Base-by-base conservation (phyloP, 805 yeast species). In the Zygotorulaspora florentina region DNA sequence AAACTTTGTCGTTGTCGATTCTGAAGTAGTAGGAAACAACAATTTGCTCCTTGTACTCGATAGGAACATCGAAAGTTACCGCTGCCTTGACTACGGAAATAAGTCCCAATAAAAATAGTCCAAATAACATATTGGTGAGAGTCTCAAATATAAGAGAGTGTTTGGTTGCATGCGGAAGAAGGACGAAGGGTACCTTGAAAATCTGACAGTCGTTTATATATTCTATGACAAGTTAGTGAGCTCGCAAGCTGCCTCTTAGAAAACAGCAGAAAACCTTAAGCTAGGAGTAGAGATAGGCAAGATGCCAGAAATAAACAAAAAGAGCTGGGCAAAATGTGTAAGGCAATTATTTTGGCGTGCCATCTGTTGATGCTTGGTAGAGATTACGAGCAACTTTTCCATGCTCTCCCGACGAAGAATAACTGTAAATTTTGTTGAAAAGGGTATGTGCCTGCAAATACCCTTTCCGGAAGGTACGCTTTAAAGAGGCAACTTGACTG, bases 1-100 rank as follows among this genome's bases (percentile, higher is more conserved):
- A 36, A 11, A 59, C 57, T 17, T 45, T 39, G 35, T 55, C 53
- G 37, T 51, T 51, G 37, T 40, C 40, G 17, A 51, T 47, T 33
- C 58, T 53, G 52, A 50, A 59, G 23, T 56, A 51, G 50, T 54
- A 58, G 20, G 52, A 48, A n/a, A 57, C 52, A 34, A 50, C 50
- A 20, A 54, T 42, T 25, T 52, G 54, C 16, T 52, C 52, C 16
- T 54, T 46, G 36, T 50, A 55, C 28, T 50, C 43, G 40, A 56
- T 44, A 26, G 54, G 52, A 11, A 52, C 57, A 4, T 46, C 43
- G 43, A 47, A 50, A 8, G 51, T 50, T 9, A 48, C 51, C 18
- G 49, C 48, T 8, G 51, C 50, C 9, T 37, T 26, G 13, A 50
- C 54, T 17, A 55, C n/a, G 11, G 49, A 33, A 5, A 53, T 53